These are phyloP conservation scores for Paspalum notatum DNA, from an alignment of 176 grass and related monocot species.

Conservation along the genomic window DNA sequence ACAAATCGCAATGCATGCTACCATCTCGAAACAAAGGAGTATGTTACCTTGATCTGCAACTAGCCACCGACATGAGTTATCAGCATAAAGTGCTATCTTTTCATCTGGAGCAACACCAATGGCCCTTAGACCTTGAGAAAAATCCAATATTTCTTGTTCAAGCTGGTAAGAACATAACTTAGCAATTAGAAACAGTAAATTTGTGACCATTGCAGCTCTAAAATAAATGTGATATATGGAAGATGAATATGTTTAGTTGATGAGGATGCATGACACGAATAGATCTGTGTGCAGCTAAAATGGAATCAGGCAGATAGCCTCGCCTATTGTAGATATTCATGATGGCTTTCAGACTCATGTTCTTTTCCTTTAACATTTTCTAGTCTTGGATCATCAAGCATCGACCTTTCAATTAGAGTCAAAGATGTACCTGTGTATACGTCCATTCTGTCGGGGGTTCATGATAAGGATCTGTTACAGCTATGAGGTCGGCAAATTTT, in stretches of 20 bases:
- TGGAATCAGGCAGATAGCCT: neutral
- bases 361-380: neutral
- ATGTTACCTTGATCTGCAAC: constrained; percentile 90
- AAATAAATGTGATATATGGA: neutral
- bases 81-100: constrained; percentile 88
- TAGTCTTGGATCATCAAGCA: constrained; percentile 2
- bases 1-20: neutral
- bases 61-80: constrained; percentile 92
- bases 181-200: neutral
- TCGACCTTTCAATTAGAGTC: neutral
- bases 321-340: neutral
- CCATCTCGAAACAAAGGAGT: neutral
- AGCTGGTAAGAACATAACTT: constrained; percentile 55
- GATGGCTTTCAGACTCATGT: neutral
- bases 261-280: neutral
- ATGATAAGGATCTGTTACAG: constrained; percentile 80
- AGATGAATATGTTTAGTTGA: neutral
- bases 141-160: constrained; percentile 90
- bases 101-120: constrained; percentile 73
- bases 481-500: constrained; percentile 69
- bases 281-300: neutral
- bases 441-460: constrained; percentile 70
- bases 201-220: neutral
- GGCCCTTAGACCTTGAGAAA: constrained; percentile 80
- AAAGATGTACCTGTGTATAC: constrained; percentile 71